These are phyloP conservation scores for Tetratostichococcus sp. DNA, from an alignment of 139 green algal genomes.

Conservation along the genomic window DNA sequence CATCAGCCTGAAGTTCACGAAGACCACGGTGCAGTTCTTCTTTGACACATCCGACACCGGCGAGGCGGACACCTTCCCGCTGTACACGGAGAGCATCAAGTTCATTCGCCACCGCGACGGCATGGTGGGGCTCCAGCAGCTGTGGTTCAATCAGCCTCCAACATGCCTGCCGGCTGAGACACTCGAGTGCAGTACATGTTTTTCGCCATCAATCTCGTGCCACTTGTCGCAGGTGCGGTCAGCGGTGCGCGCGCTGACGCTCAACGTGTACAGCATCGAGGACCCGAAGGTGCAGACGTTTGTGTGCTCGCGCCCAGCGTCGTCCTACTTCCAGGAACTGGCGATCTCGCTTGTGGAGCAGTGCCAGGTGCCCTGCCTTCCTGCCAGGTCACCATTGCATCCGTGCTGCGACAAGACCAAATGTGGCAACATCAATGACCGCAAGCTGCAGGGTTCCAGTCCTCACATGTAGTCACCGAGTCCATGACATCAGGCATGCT, in stretches of 20 bases:
- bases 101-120: conserved; percentile 86
- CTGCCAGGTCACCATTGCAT: too few species aligned
- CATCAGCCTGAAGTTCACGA: conserved; percentile 89
- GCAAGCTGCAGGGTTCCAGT: too few species aligned
- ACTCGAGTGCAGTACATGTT: too few species aligned
- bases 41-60: conserved; percentile 34
- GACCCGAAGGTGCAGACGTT: conserved; percentile 67
- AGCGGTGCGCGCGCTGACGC: conserved; percentile 90
- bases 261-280: conserved; percentile 87
- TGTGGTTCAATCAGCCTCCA: too few species aligned
- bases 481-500: too few species aligned
- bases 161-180: too few species aligned
- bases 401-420: too few species aligned
- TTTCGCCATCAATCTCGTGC: not conserved
- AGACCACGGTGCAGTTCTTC: conserved; percentile 90
- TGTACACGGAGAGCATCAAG: conserved; percentile 89
- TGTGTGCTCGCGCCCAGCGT: conserved; percentile 49
- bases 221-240: conserved; percentile 45
- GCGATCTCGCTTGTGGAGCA: conserved; percentile 63
- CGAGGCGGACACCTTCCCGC: conserved; percentile 58
- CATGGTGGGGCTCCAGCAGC: too few species aligned
- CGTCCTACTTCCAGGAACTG: conserved; percentile 63
- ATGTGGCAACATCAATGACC: too few species aligned
- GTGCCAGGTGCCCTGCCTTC: conserved; percentile 51
- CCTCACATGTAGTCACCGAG: too few species aligned